Evolutionary conservation across 805 yeast species (phyloP).

Genomic region (Citeromyces nyonsensis): DNA sequence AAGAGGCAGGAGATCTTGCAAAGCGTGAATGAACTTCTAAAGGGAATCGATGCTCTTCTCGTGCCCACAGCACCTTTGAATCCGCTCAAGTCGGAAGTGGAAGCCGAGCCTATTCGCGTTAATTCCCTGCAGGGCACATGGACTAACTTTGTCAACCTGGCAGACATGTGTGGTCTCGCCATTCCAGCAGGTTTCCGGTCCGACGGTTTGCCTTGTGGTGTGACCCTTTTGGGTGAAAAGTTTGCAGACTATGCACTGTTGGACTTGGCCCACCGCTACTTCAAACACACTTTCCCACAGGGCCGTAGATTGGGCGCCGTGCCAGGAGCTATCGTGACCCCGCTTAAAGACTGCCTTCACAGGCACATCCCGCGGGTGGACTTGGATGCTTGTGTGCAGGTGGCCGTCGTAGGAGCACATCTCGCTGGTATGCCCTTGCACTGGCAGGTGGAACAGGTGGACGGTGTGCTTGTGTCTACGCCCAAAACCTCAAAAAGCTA

Average conservation of each 20-base stretch:
- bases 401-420: constrained; percentile 97
- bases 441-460: constrained; percentile 83
- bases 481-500: constrained; percentile 63
- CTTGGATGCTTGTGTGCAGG: constrained; percentile 28
- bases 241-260: constrained; percentile 83
- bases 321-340: constrained; percentile 26
- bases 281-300: constrained; percentile 27
- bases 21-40: constrained; percentile 36
- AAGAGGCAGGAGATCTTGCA: constrained; percentile 70
- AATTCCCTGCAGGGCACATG: constrained; percentile 96
- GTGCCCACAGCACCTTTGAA: constrained; percentile 93
- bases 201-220: constrained; percentile 85
- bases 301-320: constrained; percentile 39
- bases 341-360: constrained; percentile 4
- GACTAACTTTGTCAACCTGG: constrained; percentile 91
- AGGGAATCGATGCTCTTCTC: constrained; percentile 55
- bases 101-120: constrained; percentile 61
- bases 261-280: constrained; percentile 64
- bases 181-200: constrained; percentile 80
- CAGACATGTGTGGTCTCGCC: constrained; percentile 85
- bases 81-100: constrained; percentile 66
- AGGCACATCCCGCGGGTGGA: constrained; percentile 24
- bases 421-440: constrained; percentile 76
- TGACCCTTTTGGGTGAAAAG: constrained; percentile 68
- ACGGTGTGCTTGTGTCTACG: constrained; percentile 52